These are phyloP conservation scores for Fraxinus greggii DNA, from an alignment of 305 asterid genomes.

Conservation along the genomic window DNA sequence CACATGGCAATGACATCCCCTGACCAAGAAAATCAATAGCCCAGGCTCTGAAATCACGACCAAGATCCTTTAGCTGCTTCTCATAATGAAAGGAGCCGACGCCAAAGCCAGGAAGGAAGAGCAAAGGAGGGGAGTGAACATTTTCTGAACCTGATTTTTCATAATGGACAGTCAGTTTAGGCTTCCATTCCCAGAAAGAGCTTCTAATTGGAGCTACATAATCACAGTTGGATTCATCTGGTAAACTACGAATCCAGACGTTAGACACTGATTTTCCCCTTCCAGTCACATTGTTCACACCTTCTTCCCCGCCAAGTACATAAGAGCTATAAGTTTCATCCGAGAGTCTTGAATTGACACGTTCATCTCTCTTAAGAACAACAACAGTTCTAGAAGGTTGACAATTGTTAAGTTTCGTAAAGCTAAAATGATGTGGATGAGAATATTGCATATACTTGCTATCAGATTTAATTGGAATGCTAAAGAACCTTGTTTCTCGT, in stretches of 20 bases:
- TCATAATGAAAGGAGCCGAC: constrained; percentile 93
- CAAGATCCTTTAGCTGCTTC: constrained; percentile 86
- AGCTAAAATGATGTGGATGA: constrained; percentile 24
- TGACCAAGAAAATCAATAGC: constrained; percentile 89
- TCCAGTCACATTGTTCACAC: constrained; percentile 29
- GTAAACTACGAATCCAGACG: constrained; percentile 71
- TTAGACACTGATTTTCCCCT: constrained; percentile 41
- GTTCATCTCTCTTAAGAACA: constrained; percentile 40
- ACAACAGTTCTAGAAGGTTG: constrained; percentile 24
- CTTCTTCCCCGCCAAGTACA: constrained; percentile 51
- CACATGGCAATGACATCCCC: constrained; percentile 59
- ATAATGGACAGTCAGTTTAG: constrained; percentile 69
- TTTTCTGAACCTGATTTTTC: constrained; percentile 77
- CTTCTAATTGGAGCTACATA: constrained; percentile 50
- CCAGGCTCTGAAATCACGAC: constrained; percentile 69
- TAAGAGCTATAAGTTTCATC: constrained; percentile 41
- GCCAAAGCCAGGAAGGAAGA: constrained; percentile 93
- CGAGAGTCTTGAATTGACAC: constrained; percentile 37
- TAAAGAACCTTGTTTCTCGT: constrained; percentile 31
- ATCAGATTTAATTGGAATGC: constrained; percentile 23
- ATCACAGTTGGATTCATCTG: constrained; percentile 51
- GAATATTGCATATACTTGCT: constrained; percentile 30
- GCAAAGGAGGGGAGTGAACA: constrained; percentile 65
- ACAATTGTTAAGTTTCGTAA: constrained; percentile 26
- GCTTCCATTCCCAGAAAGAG: constrained; percentile 84